Conservation (phyloP, 225 moss, liverwort and hornwort species). For the Sphagnum tenellum region DNA sequence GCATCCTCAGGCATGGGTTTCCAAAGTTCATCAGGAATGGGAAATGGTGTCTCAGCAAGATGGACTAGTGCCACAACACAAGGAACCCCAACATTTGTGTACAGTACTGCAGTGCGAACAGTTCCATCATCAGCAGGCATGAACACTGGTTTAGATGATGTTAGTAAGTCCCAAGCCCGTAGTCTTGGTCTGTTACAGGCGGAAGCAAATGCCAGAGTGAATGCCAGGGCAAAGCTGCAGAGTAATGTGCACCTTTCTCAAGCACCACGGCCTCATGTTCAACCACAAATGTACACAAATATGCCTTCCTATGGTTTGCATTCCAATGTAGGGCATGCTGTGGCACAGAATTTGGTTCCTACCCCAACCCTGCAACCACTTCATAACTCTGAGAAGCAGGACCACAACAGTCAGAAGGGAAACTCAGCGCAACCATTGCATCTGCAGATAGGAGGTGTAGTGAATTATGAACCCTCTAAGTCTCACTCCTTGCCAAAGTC, state of each 20-base stretch:
- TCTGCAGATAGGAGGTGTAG: conserved; percentile 34
- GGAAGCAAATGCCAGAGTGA: conserved; percentile 26
- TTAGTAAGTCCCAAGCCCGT: conserved; percentile 42
- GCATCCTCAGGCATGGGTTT: conserved; percentile 31
- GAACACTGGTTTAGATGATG: conserved; percentile 25
- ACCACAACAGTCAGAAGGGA: too few species aligned
- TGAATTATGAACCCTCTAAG: conserved; percentile 15
- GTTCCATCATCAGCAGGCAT: conserved; percentile 30
- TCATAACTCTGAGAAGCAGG: neutral
- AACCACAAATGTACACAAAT: conserved; percentile 39
- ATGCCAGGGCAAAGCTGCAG: conserved; percentile 25
- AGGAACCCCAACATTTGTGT: conserved; percentile 52
- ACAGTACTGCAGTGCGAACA: conserved; percentile 51
- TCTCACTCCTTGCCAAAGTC: conserved; percentile 13
- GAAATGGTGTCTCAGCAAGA: conserved; percentile 32
- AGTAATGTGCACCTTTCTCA: conserved; percentile 22
- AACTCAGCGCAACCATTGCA: conserved; percentile 28
- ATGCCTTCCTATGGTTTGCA: conserved; percentile 25
- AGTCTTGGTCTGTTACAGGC: conserved; percentile 42
- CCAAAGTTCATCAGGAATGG: conserved; percentile 35
- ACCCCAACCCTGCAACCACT: neutral
- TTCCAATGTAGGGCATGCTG: conserved; percentile 6
- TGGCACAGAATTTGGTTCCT: conserved; percentile 4
- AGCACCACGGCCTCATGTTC: conserved; percentile 22
- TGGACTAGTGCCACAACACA: conserved; percentile 44